Evolutionary conservation across 2,329 filamentous ascomycete species (phyloP).

Genomic region (Reticulascus tulasneorum): DNA sequence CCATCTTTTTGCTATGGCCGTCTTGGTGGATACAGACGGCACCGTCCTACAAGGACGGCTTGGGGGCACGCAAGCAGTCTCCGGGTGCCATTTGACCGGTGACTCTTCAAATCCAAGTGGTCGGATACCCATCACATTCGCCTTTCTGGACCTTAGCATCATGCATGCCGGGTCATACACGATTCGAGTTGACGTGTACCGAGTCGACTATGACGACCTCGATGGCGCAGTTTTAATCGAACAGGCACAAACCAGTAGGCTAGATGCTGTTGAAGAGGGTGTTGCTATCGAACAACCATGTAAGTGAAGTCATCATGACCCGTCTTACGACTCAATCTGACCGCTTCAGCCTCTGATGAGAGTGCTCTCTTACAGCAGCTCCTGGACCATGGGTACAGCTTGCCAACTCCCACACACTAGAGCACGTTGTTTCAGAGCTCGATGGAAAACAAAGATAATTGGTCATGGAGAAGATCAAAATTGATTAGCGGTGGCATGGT

Average conservation of each 20-base stretch:
- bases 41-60: slow-evolving; percentile 16
- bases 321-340: background rate
- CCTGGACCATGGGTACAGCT: background rate
- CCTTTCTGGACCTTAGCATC: slow-evolving; percentile 22
- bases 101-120: too few species aligned
- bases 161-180: slow-evolving; percentile 17
- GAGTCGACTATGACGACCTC: slow-evolving; percentile 9
- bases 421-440: background rate
- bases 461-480: too few species aligned
- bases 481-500: too few species aligned
- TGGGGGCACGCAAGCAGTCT: slow-evolving; percentile 14
- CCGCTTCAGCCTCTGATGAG: background rate
- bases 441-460: background rate
- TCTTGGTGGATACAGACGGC: slow-evolving; percentile 17
- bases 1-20: slow-evolving; percentile 23
- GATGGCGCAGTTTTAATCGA: background rate
- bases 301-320: background rate
- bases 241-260: background rate
- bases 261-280: background rate
- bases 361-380: background rate
- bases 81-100: too few species aligned
- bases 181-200: slow-evolving; percentile 25
- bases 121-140: slow-evolving; percentile 16
- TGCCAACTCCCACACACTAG: background rate
- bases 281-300: background rate